Evolutionary conservation across 768 basidiomycete genomes (phyloP).

Genomic region (Clathrus columnatus): DNA sequence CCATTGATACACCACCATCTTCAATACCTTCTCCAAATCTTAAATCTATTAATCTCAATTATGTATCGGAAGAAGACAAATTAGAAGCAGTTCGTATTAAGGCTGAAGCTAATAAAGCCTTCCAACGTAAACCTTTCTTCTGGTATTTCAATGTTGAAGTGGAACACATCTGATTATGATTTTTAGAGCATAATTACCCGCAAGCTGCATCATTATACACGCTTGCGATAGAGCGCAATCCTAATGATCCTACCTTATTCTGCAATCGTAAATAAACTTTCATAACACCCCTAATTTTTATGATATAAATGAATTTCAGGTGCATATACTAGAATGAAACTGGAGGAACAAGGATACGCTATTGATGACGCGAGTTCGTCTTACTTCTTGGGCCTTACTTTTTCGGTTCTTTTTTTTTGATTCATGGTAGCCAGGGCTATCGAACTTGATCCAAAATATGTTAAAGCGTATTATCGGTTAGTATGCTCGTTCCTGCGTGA

Average conservation of each 20-base stretch:
- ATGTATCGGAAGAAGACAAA: slow-evolving; percentile 64
- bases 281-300: background rate
- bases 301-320: slow-evolving; percentile 11
- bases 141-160: slow-evolving; percentile 9
- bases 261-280: slow-evolving; percentile 55
- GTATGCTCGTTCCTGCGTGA: slow-evolving; percentile 18
- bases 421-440: slow-evolving; percentile 63
- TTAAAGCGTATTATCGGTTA: slow-evolving; percentile 82
- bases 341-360: slow-evolving; percentile 93
- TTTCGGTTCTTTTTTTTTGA: background rate
- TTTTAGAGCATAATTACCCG: slow-evolving; percentile 66
- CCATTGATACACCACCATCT: slow-evolving; percentile 41
- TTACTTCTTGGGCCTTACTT: background rate
- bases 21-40: slow-evolving; percentile 51
- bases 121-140: slow-evolving; percentile 42
- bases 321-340: slow-evolving; percentile 83
- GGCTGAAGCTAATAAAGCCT: slow-evolving; percentile 82
- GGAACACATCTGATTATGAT: background rate
- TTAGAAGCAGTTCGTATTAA: slow-evolving; percentile 66
- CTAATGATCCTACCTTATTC: slow-evolving; percentile 82
- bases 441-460: slow-evolving; percentile 78
- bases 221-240: slow-evolving; percentile 80
- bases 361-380: slow-evolving; percentile 75
- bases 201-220: slow-evolving; percentile 73
- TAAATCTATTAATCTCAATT: slow-evolving; percentile 39